A percentile compares a stretch with the other conserved stretches of the same genome.
Conservation (phyloP, 164 flowering plant genomes). For the Tetracentron sinense region DNA sequence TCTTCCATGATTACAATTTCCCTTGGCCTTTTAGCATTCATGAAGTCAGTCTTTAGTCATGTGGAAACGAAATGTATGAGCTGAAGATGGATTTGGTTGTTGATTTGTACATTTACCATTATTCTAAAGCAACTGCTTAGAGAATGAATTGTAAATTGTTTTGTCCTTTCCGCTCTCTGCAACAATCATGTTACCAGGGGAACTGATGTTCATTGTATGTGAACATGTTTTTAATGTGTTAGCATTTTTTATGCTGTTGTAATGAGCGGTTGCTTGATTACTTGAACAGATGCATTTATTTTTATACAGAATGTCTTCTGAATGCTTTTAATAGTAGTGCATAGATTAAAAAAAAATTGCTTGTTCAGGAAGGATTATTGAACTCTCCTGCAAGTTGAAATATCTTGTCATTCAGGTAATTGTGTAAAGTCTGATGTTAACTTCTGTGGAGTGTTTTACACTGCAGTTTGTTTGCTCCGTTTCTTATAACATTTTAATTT, state of each 20-base stretch:
- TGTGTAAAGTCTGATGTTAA: slow-evolving; percentile 32
- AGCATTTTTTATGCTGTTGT: neutral
- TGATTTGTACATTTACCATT: too few species aligned
- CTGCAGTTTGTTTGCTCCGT: slow-evolving; percentile 6
- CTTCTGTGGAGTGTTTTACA: slow-evolving; percentile 23
- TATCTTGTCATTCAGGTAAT: slow-evolving; percentile 50
- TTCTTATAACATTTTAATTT: neutral
- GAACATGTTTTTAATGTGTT: neutral
- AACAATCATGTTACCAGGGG: neutral
- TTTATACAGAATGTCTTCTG: slow-evolving; percentile 19
- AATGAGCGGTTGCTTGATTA: neutral
- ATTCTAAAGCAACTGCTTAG: too few species aligned
- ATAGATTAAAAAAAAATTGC: slow-evolving; percentile 53
- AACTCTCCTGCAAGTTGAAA: slow-evolving; percentile 63
- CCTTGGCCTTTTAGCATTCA: too few species aligned
- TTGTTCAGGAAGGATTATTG: slow-evolving; percentile 65
- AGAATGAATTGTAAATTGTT: too few species aligned
- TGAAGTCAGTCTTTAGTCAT: too few species aligned
- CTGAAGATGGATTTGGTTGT: too few species aligned
- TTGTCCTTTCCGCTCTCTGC: neutral
- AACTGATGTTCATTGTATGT: neutral
- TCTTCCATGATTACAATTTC: too few species aligned
- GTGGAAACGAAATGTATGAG: too few species aligned
- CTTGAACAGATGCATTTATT: neutral
- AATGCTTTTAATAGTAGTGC: slow-evolving; percentile 32